phyloP scores from a whole-genome alignment of 805 yeast species.

The Barnettozyma californica region DNA sequence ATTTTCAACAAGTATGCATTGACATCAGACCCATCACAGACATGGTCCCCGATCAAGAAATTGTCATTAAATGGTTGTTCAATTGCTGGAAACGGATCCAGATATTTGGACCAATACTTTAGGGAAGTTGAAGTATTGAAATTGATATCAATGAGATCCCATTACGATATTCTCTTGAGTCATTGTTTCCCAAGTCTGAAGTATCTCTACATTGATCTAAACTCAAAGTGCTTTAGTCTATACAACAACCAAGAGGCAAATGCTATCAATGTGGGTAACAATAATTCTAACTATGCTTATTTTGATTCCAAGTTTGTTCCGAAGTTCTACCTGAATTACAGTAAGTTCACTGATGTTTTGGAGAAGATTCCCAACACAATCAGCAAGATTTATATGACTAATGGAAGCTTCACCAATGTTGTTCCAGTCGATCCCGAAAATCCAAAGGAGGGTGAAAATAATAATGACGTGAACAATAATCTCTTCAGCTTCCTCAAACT shows the following conservation, averaged over 20 bases:
- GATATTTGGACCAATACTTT: conserved; percentile 35
- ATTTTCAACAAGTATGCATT: conserved; percentile 17
- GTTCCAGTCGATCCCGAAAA: conserved; percentile 23
- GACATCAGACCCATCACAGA: conserved; percentile 9
- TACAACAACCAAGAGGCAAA: conserved; percentile 16
- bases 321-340: conserved; percentile 23
- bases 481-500: conserved; percentile 29
- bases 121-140: conserved; percentile 33
- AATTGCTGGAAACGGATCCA: conserved; percentile 33
- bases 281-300: conserved; percentile 24
- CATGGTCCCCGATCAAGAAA: conserved; percentile 32
- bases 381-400: conserved; percentile 15
- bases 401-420: conserved; percentile 24
- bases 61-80: conserved; percentile 31
- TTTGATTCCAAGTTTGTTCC: conserved; percentile 26
- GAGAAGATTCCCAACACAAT: conserved; percentile 16
- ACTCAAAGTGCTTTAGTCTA: conserved; percentile 38
- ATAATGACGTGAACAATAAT: conserved; percentile 32
- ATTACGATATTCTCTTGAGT: conserved; percentile 43
- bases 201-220: conserved; percentile 41
- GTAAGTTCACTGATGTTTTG: conserved; percentile 17
- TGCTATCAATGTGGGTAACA: conserved; percentile 17
- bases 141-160: conserved; percentile 35
- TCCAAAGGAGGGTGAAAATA: conserved; percentile 20
- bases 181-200: conserved; percentile 38